Evolutionary conservation across 2,329 filamentous ascomycete species (phyloP).

Genomic region (Aspergillus sp.): DNA sequence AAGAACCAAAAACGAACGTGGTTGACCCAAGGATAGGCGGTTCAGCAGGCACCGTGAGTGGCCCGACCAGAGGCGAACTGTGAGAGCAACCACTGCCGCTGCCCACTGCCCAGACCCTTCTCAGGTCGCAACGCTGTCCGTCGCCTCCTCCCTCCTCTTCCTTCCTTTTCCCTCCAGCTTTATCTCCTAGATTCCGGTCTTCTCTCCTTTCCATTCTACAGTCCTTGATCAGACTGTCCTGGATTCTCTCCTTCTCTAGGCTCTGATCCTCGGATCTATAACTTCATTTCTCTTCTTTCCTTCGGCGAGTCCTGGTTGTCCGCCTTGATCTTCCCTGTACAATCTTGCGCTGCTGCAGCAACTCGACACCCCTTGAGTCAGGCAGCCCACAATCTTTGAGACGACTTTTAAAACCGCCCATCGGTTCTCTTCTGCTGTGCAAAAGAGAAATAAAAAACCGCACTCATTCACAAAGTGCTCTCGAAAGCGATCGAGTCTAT

Average conservation of each 20-base stretch:
- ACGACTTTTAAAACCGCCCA: constrained; percentile 10
- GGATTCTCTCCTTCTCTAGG: constrained; percentile 31
- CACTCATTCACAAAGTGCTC: constrained; percentile 4
- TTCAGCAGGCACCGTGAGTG: neutral
- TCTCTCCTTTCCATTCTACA: constrained; percentile 32
- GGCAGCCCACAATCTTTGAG: constrained; percentile 25
- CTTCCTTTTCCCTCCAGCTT: constrained; percentile 23
- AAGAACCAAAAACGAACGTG: constrained; percentile 1
- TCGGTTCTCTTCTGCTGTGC: constrained; percentile 36
- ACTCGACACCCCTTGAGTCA: constrained; percentile 29
- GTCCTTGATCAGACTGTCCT: constrained; percentile 36
- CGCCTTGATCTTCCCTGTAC: constrained; percentile 38
- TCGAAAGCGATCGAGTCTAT: constrained; percentile 7
- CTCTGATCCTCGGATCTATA: constrained; percentile 21
- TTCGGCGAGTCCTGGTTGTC: constrained; percentile 44
- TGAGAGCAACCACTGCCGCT: neutral
- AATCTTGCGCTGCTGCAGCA: constrained; percentile 26
- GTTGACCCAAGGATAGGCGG: neutral
- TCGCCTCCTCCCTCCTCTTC: constrained; percentile 16
- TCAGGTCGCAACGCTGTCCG: neutral
- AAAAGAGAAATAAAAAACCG: constrained; percentile 23
- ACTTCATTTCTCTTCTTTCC: constrained; percentile 14
- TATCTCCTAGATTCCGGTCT: constrained; percentile 27
- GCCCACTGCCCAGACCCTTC: neutral
- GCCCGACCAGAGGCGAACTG: neutral